Percentiles rank a stretch among this genome's conserved stretches.
Evolutionary conservation across 2,329 filamentous ascomycete species (phyloP).

Genomic region (Colletotrichum spaethianum): DNA sequence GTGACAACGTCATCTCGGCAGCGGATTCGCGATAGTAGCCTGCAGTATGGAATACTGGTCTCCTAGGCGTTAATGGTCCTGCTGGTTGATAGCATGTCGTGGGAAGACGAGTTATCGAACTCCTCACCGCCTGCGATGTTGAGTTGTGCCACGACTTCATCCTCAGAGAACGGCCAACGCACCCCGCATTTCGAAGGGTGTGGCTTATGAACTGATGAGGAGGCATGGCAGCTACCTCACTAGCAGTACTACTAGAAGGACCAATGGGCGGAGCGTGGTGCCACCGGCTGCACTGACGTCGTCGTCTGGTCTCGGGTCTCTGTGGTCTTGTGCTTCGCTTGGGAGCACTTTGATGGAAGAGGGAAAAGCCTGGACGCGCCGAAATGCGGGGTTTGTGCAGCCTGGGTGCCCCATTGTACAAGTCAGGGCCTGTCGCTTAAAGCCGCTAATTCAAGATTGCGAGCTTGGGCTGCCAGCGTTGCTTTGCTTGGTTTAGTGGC

Average conservation of each 20-base stretch:
- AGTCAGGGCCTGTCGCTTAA: conserved; percentile 30
- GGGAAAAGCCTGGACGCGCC: conserved; percentile 31
- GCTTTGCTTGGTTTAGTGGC: conserved; percentile 3
- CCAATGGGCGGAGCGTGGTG: conserved; percentile 26
- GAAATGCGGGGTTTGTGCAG: conserved; percentile 38
- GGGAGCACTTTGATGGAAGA: not conserved
- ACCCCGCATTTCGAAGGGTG: conserved; percentile 36
- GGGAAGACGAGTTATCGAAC: not conserved
- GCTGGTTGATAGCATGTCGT: conserved; percentile 1
- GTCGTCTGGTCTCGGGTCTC: conserved; percentile 30
- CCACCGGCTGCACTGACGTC: conserved; percentile 30
- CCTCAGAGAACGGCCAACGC: conserved; percentile 10
- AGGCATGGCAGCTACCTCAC: conserved; percentile 20
- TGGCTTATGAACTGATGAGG: conserved; percentile 30
- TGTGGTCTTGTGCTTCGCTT: not conserved
- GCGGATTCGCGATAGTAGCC: not conserved
- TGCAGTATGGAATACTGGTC: not conserved
- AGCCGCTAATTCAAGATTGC: conserved; percentile 10
- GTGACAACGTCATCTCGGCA: conserved; percentile 23
- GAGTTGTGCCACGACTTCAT: conserved; percentile 11
- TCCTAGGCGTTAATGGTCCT: not conserved
- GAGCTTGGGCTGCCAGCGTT: not conserved
- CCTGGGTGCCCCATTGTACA: conserved; percentile 3
- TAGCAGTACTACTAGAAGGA: not conserved
- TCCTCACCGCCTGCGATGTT: conserved; percentile 20